Base-by-base conservation (phyloP, 2,329 filamentous ascomycete species). In the Exophiala sp. region DNA sequence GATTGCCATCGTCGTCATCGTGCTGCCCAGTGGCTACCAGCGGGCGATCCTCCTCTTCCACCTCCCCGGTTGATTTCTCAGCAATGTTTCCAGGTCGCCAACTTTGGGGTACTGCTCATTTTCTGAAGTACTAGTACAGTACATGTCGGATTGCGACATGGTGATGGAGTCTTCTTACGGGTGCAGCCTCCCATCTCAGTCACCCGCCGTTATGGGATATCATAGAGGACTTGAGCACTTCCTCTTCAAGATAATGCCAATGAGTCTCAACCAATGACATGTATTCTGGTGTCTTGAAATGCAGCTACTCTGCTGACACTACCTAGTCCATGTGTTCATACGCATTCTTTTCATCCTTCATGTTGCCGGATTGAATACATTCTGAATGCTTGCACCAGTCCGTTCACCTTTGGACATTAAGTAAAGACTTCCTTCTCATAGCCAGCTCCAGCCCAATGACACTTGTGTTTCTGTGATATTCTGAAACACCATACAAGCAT, bases 391-490 rank as follows among this genome's bases (percentile, higher is more conserved):
- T n/a, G 39, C 50, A 46, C 47, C 21, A 41, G 36, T 24, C 36
- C 33, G 33, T 43, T 40, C n/a, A 38, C 34, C 14, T 41, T 35
- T 18, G 12, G 36, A 40, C 24, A 20, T 52, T 45, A 29, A 45
- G 49, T 46, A 18, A 47, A 42, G 46, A 44, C 45, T 20, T 14
- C 44, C 39, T 18, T 44, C 48, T 50, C 38, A 57, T 52, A 49
- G 42, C 42, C 36, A 41, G 43, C 36, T 44, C 36, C 24, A 33
- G 45, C 45, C 48, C 32, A 47, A 52, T 49, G 47, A 45, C 35
- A 45, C 40, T 41, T 48, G 41, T 52, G 43, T 24, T 40, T 43
- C 52, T 55, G 45, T 51, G 52, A 58, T 60, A 55, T 58, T 55
- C 44, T 36, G 46, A 56, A 53, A 58, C 48, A 39, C 48, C 47